These are phyloP conservation scores for Pyrenophora teres DNA, from an alignment of 2,329 filamentous ascomycete species.

Conservation along the genomic window DNA sequence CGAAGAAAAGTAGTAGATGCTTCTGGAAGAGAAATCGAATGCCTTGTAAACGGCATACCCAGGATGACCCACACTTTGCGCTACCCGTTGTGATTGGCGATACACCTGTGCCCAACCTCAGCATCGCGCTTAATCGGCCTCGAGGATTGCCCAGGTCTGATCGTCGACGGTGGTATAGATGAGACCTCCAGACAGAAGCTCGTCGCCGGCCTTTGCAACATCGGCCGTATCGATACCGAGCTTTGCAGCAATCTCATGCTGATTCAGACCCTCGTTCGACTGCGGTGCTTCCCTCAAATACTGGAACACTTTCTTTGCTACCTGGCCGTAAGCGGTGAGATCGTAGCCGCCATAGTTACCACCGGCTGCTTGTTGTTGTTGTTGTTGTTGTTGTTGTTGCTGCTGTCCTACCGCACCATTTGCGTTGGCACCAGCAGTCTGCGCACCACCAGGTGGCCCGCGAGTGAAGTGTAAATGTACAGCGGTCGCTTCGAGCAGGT, in stretches of 20 bases:
- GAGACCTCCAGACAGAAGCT: slow-evolving; percentile 72
- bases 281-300: slow-evolving; percentile 69
- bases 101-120: not conserved
- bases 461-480: slow-evolving; percentile 84
- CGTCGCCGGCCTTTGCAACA: slow-evolving; percentile 77
- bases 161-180: slow-evolving; percentile 95
- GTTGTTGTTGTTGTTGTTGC: slow-evolving; percentile 17
- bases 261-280: slow-evolving; percentile 81
- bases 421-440: slow-evolving; percentile 45
- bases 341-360: slow-evolving; percentile 44
- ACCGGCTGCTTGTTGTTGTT: slow-evolving; percentile 26
- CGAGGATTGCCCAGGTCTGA: slow-evolving; percentile 85
- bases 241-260: slow-evolving; percentile 73
- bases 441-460: slow-evolving; percentile 63
- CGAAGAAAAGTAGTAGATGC: slow-evolving; percentile 30
- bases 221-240: slow-evolving; percentile 70
- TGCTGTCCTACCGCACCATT: slow-evolving; percentile 26
- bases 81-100: not conserved
- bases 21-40: not conserved
- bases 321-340: slow-evolving; percentile 48
- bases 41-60: no score
- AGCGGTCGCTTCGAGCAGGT: slow-evolving; percentile 85
- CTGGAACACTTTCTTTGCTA: slow-evolving; percentile 74
- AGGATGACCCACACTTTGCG: not conserved
- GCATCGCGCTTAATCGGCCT: slow-evolving; percentile 51